Base-by-base conservation (phyloP, 2,329 filamentous ascomycete species). In the Periconia sp. region DNA sequence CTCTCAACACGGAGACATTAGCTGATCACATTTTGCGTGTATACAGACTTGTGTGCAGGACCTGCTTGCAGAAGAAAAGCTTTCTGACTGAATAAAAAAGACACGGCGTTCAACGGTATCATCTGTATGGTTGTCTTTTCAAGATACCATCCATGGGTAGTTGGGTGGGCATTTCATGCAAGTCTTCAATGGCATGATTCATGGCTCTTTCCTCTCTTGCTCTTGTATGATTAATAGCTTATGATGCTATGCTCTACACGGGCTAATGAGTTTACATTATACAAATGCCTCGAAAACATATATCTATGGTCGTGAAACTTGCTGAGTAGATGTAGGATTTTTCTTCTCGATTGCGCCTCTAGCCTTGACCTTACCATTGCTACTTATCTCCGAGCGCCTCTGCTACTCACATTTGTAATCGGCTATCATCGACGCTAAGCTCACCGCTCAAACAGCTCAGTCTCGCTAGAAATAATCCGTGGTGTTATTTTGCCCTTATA, bases 201-300 rank as follows among this genome's bases (percentile, higher is more conserved):
- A 35, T 18, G 17, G 39, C 32, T 43, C 15, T 32, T 17, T 11
- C 15, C 19, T 16, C 19, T 36, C 12, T 11, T 42, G 12, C 21
- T 24, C 16, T 22, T 43, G 33, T 43, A 43, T 37, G 40, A 43
- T n/a, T n/a, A n/a, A n/a, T 37, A 33, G 33, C 23, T 33, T 29
- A 43, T 19, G 40, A 37, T 31, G 13, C 22, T 22, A 37, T 43
- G 28, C 32, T 24, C 5, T 26, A 33, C 18, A 23, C 25, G 25
- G 19, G 16, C 32, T 21, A 26, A 31, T 36, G 23, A 25, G 32
- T 21, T 23, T 8, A 15, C 36, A 23, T 17, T 5, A 35, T 35
- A 23, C 9, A 22, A n/a, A n/a, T n/a, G n/a, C n/a, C n/a, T n/a
- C n/a, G n/a, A n/a, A n/a, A n/a, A n/a, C n/a, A n/a, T n/a, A n/a